These are phyloP conservation scores for Sclerotinia minor DNA, from an alignment of 2,329 filamentous ascomycete genomes.

Conservation along the genomic window DNA sequence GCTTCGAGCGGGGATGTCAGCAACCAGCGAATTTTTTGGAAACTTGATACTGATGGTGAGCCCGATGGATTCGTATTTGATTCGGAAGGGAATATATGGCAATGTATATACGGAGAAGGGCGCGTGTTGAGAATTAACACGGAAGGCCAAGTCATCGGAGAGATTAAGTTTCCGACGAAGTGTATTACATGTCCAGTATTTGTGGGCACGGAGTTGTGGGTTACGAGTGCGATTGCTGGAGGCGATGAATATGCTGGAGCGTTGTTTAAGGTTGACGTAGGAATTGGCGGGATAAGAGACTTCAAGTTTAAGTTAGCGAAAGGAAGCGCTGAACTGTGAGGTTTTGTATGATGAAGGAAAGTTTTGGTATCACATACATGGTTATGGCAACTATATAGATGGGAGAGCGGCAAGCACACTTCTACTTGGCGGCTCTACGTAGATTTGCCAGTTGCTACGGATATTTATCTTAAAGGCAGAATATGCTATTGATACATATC, in stretches of 20 bases:
- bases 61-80: slow-evolving; percentile 88
- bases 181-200: slow-evolving; percentile 83
- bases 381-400: not conserved
- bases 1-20: slow-evolving; percentile 61
- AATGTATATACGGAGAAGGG: slow-evolving; percentile 77
- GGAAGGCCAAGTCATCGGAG: slow-evolving; percentile 68
- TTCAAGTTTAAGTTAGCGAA: slow-evolving; percentile 59
- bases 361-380: not conserved
- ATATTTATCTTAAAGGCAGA: not conserved
- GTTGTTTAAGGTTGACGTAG: slow-evolving; percentile 76
- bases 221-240: slow-evolving; percentile 73
- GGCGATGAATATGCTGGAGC: slow-evolving; percentile 66
- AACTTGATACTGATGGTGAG: slow-evolving; percentile 62
- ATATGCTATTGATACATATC: not conserved
- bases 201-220: slow-evolving; percentile 70
- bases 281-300: slow-evolving; percentile 62
- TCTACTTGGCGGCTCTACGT: not conserved
- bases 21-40: slow-evolving; percentile 69
- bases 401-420: not conserved
- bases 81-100: slow-evolving; percentile 83
- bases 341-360: not conserved
- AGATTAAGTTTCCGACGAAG: slow-evolving; percentile 73
- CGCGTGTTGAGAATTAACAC: slow-evolving; percentile 70
- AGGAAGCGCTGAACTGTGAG: slow-evolving; percentile 17
- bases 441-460: not conserved